A percentile compares a stretch with the other conserved stretches of the same genome.
phyloP scores from a whole-genome alignment of 2,329 filamentous ascomycete species.

The Sphaerulina musiva region DNA sequence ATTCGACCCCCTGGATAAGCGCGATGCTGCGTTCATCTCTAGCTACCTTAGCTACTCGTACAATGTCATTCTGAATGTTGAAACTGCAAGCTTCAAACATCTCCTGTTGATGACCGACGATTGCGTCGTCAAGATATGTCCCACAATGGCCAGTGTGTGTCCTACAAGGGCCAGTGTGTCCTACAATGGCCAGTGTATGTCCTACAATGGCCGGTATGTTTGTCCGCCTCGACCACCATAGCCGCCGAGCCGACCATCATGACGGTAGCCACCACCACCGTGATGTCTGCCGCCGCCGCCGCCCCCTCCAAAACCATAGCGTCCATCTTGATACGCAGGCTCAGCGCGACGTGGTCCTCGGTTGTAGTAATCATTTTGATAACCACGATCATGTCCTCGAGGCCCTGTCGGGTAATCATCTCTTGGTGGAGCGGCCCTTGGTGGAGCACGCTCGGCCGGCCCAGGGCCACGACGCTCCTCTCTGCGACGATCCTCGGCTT shows the following conservation, averaged over 20 bases:
- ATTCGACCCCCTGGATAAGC: no score
- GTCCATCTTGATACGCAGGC: constrained; percentile 39
- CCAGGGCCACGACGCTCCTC: constrained; percentile 29
- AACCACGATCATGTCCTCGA: constrained; percentile 16
- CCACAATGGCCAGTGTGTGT: background rate
- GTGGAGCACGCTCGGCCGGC: constrained; percentile 17
- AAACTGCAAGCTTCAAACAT: no score
- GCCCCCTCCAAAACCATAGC: constrained; percentile 37
- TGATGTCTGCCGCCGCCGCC: constrained; percentile 24
- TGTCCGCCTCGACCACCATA: constrained; percentile 3
- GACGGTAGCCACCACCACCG: constrained; percentile 21
- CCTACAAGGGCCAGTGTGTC: background rate
- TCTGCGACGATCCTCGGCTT: constrained; percentile 28
- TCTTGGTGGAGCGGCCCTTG: constrained; percentile 2
- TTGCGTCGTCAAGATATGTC: background rate
- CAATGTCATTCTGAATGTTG: no score
- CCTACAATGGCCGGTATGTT: constrained; percentile 2
- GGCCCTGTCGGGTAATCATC: constrained; percentile 22
- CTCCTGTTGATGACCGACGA: no score
- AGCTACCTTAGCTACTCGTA: no score
- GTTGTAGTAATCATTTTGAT: constrained; percentile 23
- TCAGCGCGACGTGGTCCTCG: constrained; percentile 28
- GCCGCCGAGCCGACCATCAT: constrained; percentile 20
- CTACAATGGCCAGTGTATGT: background rate
- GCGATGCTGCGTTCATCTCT: no score